Base-by-base conservation (phyloP, 768 basidiomycete genomes). In the Pleurotus tuoliensis region DNA sequence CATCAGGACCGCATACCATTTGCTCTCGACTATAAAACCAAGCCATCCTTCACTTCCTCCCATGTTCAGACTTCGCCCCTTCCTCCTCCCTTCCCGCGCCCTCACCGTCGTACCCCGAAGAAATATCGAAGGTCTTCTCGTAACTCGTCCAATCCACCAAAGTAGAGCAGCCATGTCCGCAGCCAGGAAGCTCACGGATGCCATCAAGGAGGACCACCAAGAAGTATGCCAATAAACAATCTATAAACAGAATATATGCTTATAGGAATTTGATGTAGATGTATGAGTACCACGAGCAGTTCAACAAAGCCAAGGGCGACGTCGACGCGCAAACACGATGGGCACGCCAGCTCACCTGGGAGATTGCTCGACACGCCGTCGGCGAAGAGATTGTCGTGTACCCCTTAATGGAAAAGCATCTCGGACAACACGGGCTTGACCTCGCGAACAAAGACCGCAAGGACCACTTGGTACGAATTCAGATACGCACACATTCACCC, bases 331-430 rank as follows among this genome's bases (percentile, higher is more conserved):
- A 83, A 63, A 69, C 64, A 2, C 76, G 81, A 6, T 85, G 82
- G 83, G 72, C 80, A 0, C 73, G 72, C 45, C 82, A 84, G 64
- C 69, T 86, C 4, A 74, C 69, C 11, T 86, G 83, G 84, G 82
- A 83, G 67, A 71, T 86, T 40, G 83, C 82, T 1, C 75, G 82
- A 0, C 84, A 86, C 57, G 80, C 83, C 3, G 77, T 80, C 5
- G 82, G 78, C 12, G 84, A 86, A 64, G 85, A 87, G 64, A 76
- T 86, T 39, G 72, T 87, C 38, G 79, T 85, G 0, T 86, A 86
- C 61, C 84, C 84, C 12, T 72, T 84, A 46, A 78, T 85, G 73
- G 83, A 85, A 62, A 71, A 76, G 57, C 71, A 80, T 54, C 76
- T 86, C 55, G 84, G 84, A 4, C 68, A 69, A 2, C 63, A 80